Evolutionary conservation across 441 rosid species (phyloP).

Genomic region (Pelargonium fulgidum): DNA sequence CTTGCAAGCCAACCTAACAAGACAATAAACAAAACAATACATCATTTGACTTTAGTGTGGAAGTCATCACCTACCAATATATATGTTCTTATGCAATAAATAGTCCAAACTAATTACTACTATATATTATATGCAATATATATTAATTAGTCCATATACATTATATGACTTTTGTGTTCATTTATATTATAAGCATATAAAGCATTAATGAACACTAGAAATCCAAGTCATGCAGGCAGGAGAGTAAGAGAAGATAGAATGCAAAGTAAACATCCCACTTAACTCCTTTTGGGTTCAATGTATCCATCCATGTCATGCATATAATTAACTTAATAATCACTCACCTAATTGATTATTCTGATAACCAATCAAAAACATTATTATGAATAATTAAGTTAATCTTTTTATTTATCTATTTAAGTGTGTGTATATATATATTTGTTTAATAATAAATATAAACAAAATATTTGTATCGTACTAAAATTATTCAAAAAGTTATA

Average conservation of each 20-base stretch:
- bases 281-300: constrained; percentile 22
- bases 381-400: too few species aligned
- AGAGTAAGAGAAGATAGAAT: neutral
- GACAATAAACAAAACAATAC: too few species aligned
- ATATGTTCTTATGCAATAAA: too few species aligned
- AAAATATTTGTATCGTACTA: too few species aligned
- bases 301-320: constrained; percentile 17
- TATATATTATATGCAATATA: neutral
- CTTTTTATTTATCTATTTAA: too few species aligned
- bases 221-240: neutral
- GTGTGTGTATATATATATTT: too few species aligned
- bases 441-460: too few species aligned
- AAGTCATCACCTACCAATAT: too few species aligned
- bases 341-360: neutral
- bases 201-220: neutral
- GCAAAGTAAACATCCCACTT: constrained; percentile 8
- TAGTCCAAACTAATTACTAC: too few species aligned
- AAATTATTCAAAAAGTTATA: neutral
- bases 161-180: neutral
- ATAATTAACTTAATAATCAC: neutral
- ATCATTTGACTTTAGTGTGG: too few species aligned
- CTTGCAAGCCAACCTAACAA: too few species aligned
- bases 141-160: neutral
- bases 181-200: too few species aligned
- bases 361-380: neutral